Evolutionary conservation across 805 yeast genomes (phyloP).

Genomic region (Ogataea ramenticola): DNA sequence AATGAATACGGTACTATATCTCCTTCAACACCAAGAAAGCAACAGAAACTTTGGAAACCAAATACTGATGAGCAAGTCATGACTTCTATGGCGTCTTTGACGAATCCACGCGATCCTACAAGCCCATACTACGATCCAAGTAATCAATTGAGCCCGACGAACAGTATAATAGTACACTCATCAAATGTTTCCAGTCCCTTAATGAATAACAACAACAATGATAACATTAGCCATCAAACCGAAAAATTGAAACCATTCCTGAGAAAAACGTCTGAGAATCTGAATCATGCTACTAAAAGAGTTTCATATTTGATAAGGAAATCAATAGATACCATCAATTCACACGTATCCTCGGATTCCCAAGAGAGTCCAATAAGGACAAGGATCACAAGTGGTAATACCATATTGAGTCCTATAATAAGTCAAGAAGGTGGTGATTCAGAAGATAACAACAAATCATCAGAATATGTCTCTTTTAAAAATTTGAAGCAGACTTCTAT

Average conservation of each 20-base stretch:
- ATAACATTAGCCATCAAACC: conserved; percentile 6
- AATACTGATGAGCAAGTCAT: conserved; percentile 7
- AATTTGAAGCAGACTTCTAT: background rate
- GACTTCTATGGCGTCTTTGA: conserved; percentile 14
- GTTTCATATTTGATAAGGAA: conserved; percentile 19
- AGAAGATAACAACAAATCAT: background rate
- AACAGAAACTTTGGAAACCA: conserved; percentile 4
- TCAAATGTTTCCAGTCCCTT: background rate
- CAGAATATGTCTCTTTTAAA: conserved; percentile 1
- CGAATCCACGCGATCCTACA: conserved; percentile 14
- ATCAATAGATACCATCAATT: conserved; percentile 12
- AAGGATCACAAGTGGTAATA: background rate
- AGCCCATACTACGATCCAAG: conserved; percentile 16
- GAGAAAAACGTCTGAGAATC: conserved; percentile 17
- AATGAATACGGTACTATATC: conserved; percentile 5
- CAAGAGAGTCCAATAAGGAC: background rate
- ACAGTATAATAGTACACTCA: background rate
- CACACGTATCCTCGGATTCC: conserved; percentile 1
- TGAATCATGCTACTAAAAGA: conserved; percentile 19
- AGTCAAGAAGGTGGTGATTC: background rate
- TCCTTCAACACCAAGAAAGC: conserved; percentile 13
- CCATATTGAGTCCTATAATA: background rate
- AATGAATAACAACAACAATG: background rate
- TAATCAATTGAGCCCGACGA: conserved; percentile 1
- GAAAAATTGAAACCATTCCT: conserved; percentile 18